Evolutionary conservation across 1,284 basidiomycete genomes (phyloP), one percentile per base, ranked within the genome.

Genomic region (Marasmius fiardii): DNA sequence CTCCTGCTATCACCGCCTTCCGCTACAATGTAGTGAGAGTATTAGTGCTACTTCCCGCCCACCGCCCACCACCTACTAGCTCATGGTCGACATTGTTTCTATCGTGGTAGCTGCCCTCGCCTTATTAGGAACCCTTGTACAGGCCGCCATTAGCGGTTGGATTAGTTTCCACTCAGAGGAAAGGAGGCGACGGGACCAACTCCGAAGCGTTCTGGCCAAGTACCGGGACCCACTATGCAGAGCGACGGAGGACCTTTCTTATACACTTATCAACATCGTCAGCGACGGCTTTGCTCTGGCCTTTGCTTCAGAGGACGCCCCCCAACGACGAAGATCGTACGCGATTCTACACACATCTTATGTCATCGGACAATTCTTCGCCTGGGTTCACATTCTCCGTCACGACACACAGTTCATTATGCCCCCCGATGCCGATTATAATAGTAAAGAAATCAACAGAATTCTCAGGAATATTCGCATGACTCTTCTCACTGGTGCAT

Each of bases 291-390:
- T 43, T 26, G 52, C 52, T 6, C 11, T 39, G 50, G 28, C 7
- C 18, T 48, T 47, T 21, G 43, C 43, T n/a, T 47, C 52, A 5
- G 50, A 51, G n/a, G 11, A 41, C n/a, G 31, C 35, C 5, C n/a
- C 21, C 5, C 47, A 43, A 23, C 53, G 44, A 16, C 31, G 33
- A 26, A 21, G 50, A 18, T 49, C 26, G 14, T 56, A 56, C 24
- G 39, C 51, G 2, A 20, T 52, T 12, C 43, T 14, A 16, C 49
- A 56, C 43, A 56, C 55, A 6, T 43, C 48, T 24, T 56, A 51
- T 52, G 51, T 56, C n/a, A 45, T 56, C 23, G 50, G 49, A 2
- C 55, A 56, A 31, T 56, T 52, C 37, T 56, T 56, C 12, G 49
- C 55, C 3, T 56, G 55, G 50, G 49, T 35, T 24, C 41, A 56